These are phyloP conservation scores for Cyberlindnera veronae DNA, from an alignment of 805 yeast species.

Conservation along the genomic window DNA sequence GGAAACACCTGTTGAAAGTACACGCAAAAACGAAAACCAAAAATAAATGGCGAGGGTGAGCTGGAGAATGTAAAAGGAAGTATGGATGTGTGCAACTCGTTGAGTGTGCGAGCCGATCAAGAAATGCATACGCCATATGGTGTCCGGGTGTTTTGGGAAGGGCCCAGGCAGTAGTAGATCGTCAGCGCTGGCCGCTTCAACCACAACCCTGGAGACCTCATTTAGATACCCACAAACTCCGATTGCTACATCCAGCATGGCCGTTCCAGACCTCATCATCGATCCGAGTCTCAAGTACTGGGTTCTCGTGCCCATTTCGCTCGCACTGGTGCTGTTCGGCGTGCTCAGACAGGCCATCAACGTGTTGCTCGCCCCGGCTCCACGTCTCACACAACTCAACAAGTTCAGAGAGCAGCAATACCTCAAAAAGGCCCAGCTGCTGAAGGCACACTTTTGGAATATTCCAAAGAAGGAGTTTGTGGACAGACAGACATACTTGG, in stretches of 20 bases:
- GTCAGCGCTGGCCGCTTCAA: no score
- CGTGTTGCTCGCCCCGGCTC: slow-evolving; percentile 50
- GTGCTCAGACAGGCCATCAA: slow-evolving; percentile 69
- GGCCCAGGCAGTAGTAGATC: no score
- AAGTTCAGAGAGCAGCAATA: slow-evolving; percentile 62
- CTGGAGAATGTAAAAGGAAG: no score
- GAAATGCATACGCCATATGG: no score
- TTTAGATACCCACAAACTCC: no score
- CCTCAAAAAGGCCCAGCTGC: slow-evolving; percentile 52
- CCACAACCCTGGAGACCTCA: no score
- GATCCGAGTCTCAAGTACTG: slow-evolving; percentile 84
- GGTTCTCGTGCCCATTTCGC: slow-evolving; percentile 87
- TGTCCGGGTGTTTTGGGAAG: neutral
- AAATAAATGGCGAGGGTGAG: no score
- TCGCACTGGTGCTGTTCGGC: slow-evolving; percentile 88
- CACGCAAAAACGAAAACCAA: no score
- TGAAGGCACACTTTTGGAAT: slow-evolving; percentile 51
- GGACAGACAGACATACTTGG: slow-evolving; percentile 45
- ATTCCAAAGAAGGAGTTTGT: slow-evolving; percentile 52
- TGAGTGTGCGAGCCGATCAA: no score
- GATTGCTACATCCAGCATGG: no score
- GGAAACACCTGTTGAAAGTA: no score
- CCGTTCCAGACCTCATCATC: slow-evolving; percentile 52
- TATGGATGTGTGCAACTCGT: no score
- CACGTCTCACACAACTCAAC: slow-evolving; percentile 49